Evolutionary conservation across 2,329 filamentous ascomycete genomes (phyloP), one percentile per base, ranked within the genome.

Genomic region (Claviceps paspali): DNA sequence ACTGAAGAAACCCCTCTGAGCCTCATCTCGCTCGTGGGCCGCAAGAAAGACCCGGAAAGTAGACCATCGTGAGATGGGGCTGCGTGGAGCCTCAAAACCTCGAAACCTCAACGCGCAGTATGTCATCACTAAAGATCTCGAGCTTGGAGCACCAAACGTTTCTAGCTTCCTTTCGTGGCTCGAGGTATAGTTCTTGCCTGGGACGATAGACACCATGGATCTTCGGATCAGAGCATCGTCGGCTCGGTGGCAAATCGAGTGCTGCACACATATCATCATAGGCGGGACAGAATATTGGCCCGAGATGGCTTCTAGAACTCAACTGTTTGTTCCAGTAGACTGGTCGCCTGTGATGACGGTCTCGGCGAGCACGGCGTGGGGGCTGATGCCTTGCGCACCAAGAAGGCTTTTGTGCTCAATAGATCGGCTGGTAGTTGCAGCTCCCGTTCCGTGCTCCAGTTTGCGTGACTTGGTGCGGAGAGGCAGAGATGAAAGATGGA

Each of bases 291-390:
- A 64, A 61, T 1, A 80, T n/a, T n/a, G 61, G 5, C 70, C 64
- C 0, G 74, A 75, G 29, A 81, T 71, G 1, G 72, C 75, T 45
- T 80, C 72, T 0, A 80, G 63, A 0, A 79, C 71, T 0, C 73
- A 78, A 38, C 70, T 76, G 49, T 80, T 80, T n/a, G n/a, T n/a
- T 4, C 74, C 75, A 1, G 68, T 65, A 0, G 67, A 74, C 45
- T 78, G 72, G 40, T 77, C 67, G 3, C 75, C 74, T 33, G 66
- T 70, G 7, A 78, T 70, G 21, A 78, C 65, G 40, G 66, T 62
- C 41, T 66, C 56, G 0, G 63, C 64, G 0, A 65, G 50, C 12
- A 56, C 55, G 14, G 67, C 51, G 38, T 44, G 37, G 14, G 23
- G 31, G 28, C 29, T 33, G 14, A 46, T 32, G 4, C 39, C 33